These are phyloP conservation scores for Corynespora cassiicola DNA, from an alignment of 2,329 filamentous ascomycete species.

Conservation along the genomic window DNA sequence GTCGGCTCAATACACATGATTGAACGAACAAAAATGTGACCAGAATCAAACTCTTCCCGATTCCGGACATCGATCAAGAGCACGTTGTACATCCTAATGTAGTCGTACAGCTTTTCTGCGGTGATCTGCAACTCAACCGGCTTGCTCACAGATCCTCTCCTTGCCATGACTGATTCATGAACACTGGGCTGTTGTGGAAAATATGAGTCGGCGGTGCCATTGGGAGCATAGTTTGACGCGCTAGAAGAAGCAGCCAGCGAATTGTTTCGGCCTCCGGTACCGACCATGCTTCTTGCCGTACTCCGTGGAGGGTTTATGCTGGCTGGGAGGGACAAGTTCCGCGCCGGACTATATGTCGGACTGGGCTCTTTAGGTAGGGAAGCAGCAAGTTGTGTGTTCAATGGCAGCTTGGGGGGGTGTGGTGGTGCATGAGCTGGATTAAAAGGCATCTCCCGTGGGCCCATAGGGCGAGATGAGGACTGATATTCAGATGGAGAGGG, in stretches of 20 bases:
- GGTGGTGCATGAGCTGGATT: conserved; percentile 28
- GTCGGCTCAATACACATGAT: conserved; percentile 93
- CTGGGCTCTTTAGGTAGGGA: conserved; percentile 73
- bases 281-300: conserved; percentile 69
- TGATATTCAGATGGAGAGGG: conserved; percentile 49
- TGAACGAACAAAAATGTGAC: conserved; percentile 83
- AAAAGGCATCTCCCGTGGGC: conserved; percentile 62
- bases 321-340: conserved; percentile 72
- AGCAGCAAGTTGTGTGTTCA: conserved; percentile 60
- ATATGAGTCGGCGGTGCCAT: conserved; percentile 48
- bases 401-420: conserved; percentile 53
- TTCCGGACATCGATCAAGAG: conserved; percentile 86
- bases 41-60: conserved; percentile 81
- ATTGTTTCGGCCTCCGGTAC: conserved; percentile 59
- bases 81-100: conserved; percentile 71
- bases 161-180: conserved; percentile 14
- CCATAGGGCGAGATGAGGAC: conserved; percentile 43
- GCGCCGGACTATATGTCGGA: conserved; percentile 79
- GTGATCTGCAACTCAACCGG: conserved; percentile 68
- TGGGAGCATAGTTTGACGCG: conserved; percentile 44
- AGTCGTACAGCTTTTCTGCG: conserved; percentile 73
- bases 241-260: conserved; percentile 57
- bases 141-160: conserved; percentile 55
- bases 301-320: conserved; percentile 70
- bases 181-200: conserved; percentile 42